A percentile compares a stretch with the other conserved stretches of the same genome.
Conservation (phyloP, 768 basidiomycete genomes). For the Naganishia vishniacii region DNA sequence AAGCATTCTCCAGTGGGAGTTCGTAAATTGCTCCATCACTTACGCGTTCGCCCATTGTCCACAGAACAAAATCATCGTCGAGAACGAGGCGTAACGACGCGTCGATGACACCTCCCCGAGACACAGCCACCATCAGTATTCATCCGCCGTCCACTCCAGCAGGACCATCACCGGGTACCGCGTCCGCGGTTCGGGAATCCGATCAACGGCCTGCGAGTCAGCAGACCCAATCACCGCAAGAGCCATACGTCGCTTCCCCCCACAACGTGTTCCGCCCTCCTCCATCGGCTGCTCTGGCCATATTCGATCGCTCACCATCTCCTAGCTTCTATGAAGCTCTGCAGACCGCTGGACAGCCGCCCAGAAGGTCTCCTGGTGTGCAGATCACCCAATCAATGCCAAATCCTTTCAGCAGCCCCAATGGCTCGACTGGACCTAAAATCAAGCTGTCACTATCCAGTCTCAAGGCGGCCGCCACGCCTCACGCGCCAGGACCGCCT, state of each 20-base stretch:
- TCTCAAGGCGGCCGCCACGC: not conserved
- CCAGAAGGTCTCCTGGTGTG: not conserved
- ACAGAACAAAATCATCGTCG: not conserved
- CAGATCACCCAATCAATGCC: not conserved
- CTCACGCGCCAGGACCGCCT: not conserved
- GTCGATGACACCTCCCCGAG: not conserved
- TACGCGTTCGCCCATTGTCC: not conserved
- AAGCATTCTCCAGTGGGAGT: not conserved
- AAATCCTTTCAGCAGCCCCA: slow-evolving; percentile 17
- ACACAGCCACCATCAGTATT: not conserved
- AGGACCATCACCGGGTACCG: not conserved
- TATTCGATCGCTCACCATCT: slow-evolving; percentile 26
- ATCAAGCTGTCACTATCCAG: slow-evolving; percentile 13
- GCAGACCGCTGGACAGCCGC: not conserved
- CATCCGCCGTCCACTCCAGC: slow-evolving; percentile 1
- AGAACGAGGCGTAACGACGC: not conserved
- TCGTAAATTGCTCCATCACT: not conserved
- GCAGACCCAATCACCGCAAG: not conserved
- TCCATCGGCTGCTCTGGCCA: slow-evolving; percentile 28
- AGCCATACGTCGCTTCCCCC: slow-evolving; percentile 21
- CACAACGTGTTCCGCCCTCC: slow-evolving; percentile 26
- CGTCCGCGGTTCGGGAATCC: not conserved
- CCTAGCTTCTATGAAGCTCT: slow-evolving; percentile 19
- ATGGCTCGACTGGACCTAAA: slow-evolving; percentile 5
- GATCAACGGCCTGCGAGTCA: not conserved